Percentiles rank a stretch among this genome's conserved stretches.
Conservation (phyloP, 495 filamentous ascomycete genomes). For the Parachaetomium inaequale region DNA sequence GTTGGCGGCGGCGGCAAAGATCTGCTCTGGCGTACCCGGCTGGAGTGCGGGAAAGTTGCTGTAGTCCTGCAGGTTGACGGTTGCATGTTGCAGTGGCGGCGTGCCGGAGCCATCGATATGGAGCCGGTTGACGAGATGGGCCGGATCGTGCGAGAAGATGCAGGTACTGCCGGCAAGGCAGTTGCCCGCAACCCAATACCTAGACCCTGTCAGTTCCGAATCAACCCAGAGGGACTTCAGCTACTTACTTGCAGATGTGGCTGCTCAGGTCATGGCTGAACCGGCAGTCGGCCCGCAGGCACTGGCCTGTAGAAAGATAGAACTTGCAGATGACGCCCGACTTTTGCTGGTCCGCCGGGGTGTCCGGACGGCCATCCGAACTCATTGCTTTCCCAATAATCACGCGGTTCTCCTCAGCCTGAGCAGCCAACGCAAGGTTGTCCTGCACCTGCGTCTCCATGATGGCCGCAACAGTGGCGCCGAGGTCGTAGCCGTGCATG, state of each 20-base stretch:
- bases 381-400: constrained; percentile 90
- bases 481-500: constrained; percentile 86
- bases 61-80: constrained; percentile 82
- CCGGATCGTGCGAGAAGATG: constrained; percentile 96
- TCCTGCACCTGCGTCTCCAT: constrained; percentile 60
- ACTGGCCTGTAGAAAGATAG: constrained; percentile 86
- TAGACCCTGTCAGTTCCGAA: constrained; percentile 37
- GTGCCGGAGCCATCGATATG: constrained; percentile 60
- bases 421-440: constrained; percentile 36
- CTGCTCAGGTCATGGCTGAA: constrained; percentile 96
- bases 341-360: constrained; percentile 66
- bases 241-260: constrained; percentile 94
- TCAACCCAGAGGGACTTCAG: constrained; percentile 7
- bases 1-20: constrained; percentile 52
- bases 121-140: constrained; percentile 67
- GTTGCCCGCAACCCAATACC: constrained; percentile 95
- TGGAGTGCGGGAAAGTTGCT: constrained; percentile 86
- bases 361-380: constrained; percentile 63
- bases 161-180: constrained; percentile 93
- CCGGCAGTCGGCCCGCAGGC: constrained; percentile 89
- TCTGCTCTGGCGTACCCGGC: constrained; percentile 56
- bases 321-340: constrained; percentile 93
- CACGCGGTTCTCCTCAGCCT: constrained; percentile 49
- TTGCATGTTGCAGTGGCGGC: constrained; percentile 55
- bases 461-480: constrained; percentile 79